Conservation (phyloP, 495 filamentous ascomycete genomes). For the Penicillium waksmanii region DNA sequence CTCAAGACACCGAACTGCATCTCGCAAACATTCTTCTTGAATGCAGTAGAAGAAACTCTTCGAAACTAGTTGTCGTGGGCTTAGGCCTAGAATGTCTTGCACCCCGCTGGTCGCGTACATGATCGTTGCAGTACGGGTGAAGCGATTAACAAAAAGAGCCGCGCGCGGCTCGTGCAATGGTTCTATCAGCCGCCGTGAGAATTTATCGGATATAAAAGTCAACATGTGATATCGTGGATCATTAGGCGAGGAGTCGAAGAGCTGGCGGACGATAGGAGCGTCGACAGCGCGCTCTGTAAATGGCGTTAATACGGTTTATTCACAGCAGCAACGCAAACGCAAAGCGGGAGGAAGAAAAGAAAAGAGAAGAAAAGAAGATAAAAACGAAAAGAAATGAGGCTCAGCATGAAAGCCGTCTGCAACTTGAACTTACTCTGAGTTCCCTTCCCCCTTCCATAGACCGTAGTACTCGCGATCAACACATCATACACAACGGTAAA, state of each 20-base stretch:
- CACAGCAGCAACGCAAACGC: no score
- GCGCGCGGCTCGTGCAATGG: slow-evolving; percentile 76
- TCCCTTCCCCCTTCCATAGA: slow-evolving; percentile 69
- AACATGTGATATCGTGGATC: slow-evolving; percentile 93
- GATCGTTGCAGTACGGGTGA: slow-evolving; percentile 78
- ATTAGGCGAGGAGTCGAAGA: slow-evolving; percentile 79
- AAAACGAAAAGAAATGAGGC: background rate
- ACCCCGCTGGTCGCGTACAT: slow-evolving; percentile 86
- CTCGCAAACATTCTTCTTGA: slow-evolving; percentile 58
- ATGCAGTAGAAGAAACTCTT: slow-evolving; percentile 34
- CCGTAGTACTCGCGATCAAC: slow-evolving; percentile 80
- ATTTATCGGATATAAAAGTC: slow-evolving; percentile 81
- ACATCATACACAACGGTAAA: slow-evolving; percentile 90
- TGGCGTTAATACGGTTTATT: background rate
- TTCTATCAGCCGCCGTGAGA: slow-evolving; percentile 64
- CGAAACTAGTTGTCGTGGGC: slow-evolving; percentile 24
- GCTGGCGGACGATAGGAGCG: slow-evolving; percentile 74
- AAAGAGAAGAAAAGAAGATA: no score
- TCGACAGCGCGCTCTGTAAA: slow-evolving; percentile 72
- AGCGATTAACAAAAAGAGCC: slow-evolving; percentile 84
- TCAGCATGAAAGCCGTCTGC: background rate
- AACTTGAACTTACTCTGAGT: slow-evolving; percentile 77
- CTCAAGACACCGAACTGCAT: slow-evolving; percentile 78
- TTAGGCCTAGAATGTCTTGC: slow-evolving; percentile 72
- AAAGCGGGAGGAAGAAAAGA: no score